Evolutionary conservation across 2,329 filamentous ascomycete genomes (phyloP).

Genomic region (Drechmeria coniospora): DNA sequence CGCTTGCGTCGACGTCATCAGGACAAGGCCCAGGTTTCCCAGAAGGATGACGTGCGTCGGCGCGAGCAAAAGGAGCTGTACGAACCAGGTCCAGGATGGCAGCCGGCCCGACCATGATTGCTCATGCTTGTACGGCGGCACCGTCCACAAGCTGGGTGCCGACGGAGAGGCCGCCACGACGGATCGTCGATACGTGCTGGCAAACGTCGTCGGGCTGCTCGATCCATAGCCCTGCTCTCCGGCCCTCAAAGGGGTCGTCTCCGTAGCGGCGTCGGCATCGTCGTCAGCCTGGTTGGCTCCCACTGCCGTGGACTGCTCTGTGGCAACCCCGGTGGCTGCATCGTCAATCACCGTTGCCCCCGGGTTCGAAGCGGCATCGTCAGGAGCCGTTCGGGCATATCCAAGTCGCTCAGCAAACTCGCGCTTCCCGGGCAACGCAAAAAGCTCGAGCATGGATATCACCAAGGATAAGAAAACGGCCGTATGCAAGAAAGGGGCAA

Average conservation of each 20-base stretch:
- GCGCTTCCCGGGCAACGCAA: conserved; percentile 57
- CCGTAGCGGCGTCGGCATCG: conserved; percentile 24
- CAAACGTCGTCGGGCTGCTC: conserved; percentile 33
- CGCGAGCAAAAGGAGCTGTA: conserved; percentile 69
- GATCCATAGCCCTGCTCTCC: conserved; percentile 17
- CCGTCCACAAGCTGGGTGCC: conserved; percentile 9
- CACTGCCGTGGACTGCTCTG: conserved; percentile 2
- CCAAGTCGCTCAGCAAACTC: conserved; percentile 47
- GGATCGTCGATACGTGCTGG: conserved; percentile 38
- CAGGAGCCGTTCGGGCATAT: conserved; percentile 20
- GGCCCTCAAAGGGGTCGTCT: conserved; percentile 37
- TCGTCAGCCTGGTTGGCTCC: conserved; percentile 5
- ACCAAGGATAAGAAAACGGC: conserved; percentile 59
- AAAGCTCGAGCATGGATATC: conserved; percentile 66
- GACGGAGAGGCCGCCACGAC: conserved; percentile 12
- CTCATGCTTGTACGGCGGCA: conserved; percentile 48
- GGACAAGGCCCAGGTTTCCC: conserved; percentile 58
- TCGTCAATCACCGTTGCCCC: too few species aligned
- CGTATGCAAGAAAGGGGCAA: conserved; percentile 65
- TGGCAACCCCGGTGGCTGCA: too few species aligned
- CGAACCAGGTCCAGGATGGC: conserved; percentile 72
- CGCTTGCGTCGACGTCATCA: conserved; percentile 59
- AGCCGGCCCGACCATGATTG: conserved; percentile 73
- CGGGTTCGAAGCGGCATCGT: too few species aligned
- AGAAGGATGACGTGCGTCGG: conserved; percentile 65